These are phyloP conservation scores for Vitis labrusca DNA, from an alignment of 164 flowering plant genomes.

Conservation along the genomic window DNA sequence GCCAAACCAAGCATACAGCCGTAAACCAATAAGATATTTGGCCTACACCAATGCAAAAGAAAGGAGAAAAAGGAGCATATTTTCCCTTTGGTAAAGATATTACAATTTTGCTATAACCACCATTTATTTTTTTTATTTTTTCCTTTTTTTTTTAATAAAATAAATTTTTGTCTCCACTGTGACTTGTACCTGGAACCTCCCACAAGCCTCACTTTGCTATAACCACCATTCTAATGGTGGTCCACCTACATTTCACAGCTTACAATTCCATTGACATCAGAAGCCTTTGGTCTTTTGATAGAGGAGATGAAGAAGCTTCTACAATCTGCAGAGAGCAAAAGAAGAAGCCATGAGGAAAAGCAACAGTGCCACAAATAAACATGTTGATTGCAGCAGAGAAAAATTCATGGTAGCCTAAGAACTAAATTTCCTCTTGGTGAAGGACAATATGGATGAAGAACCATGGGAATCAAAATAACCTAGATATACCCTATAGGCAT, in stretches of 20 bases:
- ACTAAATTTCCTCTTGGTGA: no score
- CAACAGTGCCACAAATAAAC: no score
- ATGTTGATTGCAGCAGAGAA: no score
- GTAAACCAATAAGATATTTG: constrained; percentile 2
- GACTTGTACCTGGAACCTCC: no score
- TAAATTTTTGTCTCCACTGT: no score
- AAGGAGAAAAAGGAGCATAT: constrained; percentile 4
- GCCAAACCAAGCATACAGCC: constrained; percentile 2
- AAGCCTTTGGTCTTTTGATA: constrained; percentile 38
- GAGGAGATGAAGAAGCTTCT: constrained; percentile 36
- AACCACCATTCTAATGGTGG: no score
- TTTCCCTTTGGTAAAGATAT: constrained; percentile 9
- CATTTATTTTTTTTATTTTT: not conserved
- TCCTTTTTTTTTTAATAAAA: not conserved
- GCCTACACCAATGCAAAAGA: not conserved
- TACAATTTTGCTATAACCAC: not conserved
- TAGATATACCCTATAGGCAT: no score
- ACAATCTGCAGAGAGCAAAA: constrained; percentile 35
- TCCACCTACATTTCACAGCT: constrained; percentile 4
- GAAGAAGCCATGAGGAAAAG: not conserved
- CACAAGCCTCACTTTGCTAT: no score
- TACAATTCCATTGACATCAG: constrained; percentile 44
- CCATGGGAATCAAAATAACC: no score
- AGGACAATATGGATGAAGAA: no score
- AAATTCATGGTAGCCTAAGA: no score